phyloP scores from a whole-genome alignment of 2,329 filamentous ascomycete species.

The Ophiostoma ips region DNA sequence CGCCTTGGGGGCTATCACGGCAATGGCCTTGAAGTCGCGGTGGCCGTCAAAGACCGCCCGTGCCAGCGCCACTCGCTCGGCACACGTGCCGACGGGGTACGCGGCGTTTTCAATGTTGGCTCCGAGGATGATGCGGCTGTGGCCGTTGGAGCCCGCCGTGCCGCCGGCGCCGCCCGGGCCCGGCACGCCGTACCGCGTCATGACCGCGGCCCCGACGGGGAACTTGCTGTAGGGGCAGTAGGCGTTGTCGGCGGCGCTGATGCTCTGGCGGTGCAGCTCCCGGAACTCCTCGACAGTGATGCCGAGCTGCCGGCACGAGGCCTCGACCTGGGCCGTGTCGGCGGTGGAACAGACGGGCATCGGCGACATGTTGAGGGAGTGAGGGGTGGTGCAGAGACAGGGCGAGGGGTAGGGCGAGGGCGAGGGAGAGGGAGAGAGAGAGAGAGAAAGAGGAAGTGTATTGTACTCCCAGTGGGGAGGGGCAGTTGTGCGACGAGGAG shows the following conservation, averaged over 20 bases:
- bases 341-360: constrained; percentile 16
- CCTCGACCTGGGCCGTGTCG: constrained; percentile 15
- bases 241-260: constrained; percentile 60
- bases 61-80: constrained; percentile 78
- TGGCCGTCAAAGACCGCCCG: constrained; percentile 56
- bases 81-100: constrained; percentile 91
- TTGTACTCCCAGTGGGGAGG: no score
- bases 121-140: constrained; percentile 40
- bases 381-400: no score
- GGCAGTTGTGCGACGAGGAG: neutral
- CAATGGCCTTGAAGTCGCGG: constrained; percentile 57
- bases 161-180: neutral
- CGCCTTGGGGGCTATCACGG: constrained; percentile 67
- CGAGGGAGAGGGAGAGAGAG: neutral
- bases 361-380: neutral
- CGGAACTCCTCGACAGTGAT: constrained; percentile 52
- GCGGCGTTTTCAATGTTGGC: constrained; percentile 89
- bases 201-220: constrained; percentile 71
- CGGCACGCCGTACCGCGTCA: constrained; percentile 30
- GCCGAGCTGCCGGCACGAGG: constrained; percentile 26
- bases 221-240: constrained; percentile 94
- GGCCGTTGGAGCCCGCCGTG: constrained; percentile 11
- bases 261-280: constrained; percentile 46
- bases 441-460: neutral
- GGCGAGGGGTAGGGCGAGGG: no score